Percentiles rank a stretch among this genome's conserved stretches.
phyloP scores from a whole-genome alignment of 257 asterid species.

The Gardenia jasminoides region DNA sequence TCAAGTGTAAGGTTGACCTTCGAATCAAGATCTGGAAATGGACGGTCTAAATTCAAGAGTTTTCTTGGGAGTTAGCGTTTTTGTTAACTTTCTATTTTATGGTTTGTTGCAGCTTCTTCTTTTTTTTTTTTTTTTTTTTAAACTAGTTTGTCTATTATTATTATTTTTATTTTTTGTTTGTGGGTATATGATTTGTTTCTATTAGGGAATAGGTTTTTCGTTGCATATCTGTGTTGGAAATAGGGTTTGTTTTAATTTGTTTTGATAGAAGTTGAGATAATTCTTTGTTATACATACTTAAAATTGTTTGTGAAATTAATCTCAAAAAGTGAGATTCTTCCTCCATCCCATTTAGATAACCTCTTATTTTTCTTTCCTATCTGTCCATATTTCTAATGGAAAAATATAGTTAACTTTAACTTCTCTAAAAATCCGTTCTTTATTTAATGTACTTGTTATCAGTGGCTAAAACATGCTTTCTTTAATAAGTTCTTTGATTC shows the following conservation, averaged over 20 bases:
- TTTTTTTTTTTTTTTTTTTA: not conserved
- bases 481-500: too few species aligned
- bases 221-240: not conserved
- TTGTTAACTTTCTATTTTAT: conserved; percentile 6
- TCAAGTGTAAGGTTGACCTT: conserved; percentile 46
- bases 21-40: conserved; percentile 51
- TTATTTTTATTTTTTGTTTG: not conserved
- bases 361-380: too few species aligned
- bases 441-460: too few species aligned
- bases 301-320: not conserved
- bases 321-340: not conserved
- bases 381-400: too few species aligned
- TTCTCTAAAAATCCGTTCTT: too few species aligned
- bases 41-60: conserved; percentile 25
- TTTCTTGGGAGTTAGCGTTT: not conserved
- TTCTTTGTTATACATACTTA: not conserved
- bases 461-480: too few species aligned
- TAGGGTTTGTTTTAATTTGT: not conserved
- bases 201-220: conserved; percentile 5
- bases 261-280: not conserved
- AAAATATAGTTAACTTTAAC: too few species aligned
- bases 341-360: too few species aligned
- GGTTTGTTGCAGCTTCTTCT: not conserved
- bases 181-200: conserved; percentile 15
- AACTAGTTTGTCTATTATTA: too few species aligned